Percentiles rank a stretch among this genome's conserved stretches.
Evolutionary conservation across 306 rosid genomes (phyloP).

Genomic region (Vicia sativa): DNA sequence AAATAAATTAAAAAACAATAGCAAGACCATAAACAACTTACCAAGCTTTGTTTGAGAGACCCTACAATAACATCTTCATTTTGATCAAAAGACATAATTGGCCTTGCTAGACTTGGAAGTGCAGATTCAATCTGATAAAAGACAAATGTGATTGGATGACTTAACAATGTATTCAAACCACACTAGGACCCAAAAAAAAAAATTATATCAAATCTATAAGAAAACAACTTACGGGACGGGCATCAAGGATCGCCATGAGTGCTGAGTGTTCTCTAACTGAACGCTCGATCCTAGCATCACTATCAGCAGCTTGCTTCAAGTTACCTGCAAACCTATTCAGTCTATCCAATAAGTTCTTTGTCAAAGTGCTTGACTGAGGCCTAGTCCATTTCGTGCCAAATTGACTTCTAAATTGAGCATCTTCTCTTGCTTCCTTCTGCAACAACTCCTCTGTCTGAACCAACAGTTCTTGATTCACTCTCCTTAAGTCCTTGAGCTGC

Average conservation of each 20-base stretch:
- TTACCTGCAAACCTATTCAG: slow-evolving; percentile 89
- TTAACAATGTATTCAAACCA: slow-evolving; percentile 22
- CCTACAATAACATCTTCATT: slow-evolving; percentile 96
- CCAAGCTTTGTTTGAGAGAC: slow-evolving; percentile 96
- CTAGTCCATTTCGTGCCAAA: slow-evolving; percentile 97
- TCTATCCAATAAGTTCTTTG: slow-evolving; percentile 95
- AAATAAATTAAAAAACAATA: slow-evolving; percentile 9
- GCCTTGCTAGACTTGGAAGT: slow-evolving; percentile 92
- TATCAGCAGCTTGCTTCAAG: slow-evolving; percentile 96
- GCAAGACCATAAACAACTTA: slow-evolving; percentile 40
- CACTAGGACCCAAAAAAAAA: slow-evolving; percentile 29
- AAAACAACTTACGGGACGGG: slow-evolving; percentile 69
- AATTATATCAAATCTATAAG: neutral
- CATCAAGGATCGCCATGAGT: slow-evolving; percentile 86
- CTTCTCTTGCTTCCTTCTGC: slow-evolving; percentile 97
- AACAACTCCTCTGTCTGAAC: slow-evolving; percentile 88
- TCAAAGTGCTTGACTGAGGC: slow-evolving; percentile 93
- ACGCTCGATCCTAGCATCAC: slow-evolving; percentile 93
- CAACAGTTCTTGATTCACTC: slow-evolving; percentile 88
- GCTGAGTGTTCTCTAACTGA: slow-evolving; percentile 82
- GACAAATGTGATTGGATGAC: slow-evolving; percentile 33
- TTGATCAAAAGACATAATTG: slow-evolving; percentile 97
- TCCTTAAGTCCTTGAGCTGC: slow-evolving; percentile 89
- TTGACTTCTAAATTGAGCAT: slow-evolving; percentile 88
- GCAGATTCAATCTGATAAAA: slow-evolving; percentile 89